Percentiles rank a stretch among this genome's conserved stretches.
Evolutionary conservation across 768 basidiomycete species (phyloP).

Genomic region (Mycena belliarum): DNA sequence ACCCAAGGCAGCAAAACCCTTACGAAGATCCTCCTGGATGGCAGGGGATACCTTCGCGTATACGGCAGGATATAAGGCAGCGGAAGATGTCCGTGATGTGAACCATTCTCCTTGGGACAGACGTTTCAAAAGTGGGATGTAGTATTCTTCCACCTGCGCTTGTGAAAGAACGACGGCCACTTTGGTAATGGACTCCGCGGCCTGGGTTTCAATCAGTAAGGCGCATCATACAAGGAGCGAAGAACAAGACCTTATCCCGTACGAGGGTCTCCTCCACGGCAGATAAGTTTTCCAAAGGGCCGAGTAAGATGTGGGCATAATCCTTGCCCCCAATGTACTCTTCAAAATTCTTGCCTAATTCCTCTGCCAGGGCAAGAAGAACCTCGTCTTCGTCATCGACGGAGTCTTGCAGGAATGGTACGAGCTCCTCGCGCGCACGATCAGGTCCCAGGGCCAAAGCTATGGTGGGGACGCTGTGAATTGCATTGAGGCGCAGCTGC

Average conservation of each 20-base stretch:
- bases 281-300: slow-evolving; percentile 92
- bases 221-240: slow-evolving; percentile 12
- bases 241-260: slow-evolving; percentile 80
- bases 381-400: slow-evolving; percentile 99
- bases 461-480: slow-evolving; percentile 97
- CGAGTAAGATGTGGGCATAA: slow-evolving; percentile 83
- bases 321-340: slow-evolving; percentile 93
- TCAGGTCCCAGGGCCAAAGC: slow-evolving; percentile 94
- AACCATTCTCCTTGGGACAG: slow-evolving; percentile 97
- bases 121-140: slow-evolving; percentile 88
- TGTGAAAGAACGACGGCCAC: slow-evolving; percentile 77
- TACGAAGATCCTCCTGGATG: slow-evolving; percentile 86
- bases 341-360: slow-evolving; percentile 88
- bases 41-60: slow-evolving; percentile 76
- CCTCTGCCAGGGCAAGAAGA: slow-evolving; percentile 91
- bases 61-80: slow-evolving; percentile 88
- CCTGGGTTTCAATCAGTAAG: slow-evolving; percentile 47
- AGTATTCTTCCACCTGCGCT: slow-evolving; percentile 82
- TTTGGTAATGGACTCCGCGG: slow-evolving; percentile 93
- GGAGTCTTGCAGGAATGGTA: slow-evolving; percentile 98
- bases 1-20: slow-evolving; percentile 78
- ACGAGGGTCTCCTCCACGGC: slow-evolving; percentile 98
- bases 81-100: slow-evolving; percentile 94
- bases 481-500: slow-evolving; percentile 92
- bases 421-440: slow-evolving; percentile 91